phyloP scores from a whole-genome alignment of 805 yeast genomes.

The Pichia californica region DNA sequence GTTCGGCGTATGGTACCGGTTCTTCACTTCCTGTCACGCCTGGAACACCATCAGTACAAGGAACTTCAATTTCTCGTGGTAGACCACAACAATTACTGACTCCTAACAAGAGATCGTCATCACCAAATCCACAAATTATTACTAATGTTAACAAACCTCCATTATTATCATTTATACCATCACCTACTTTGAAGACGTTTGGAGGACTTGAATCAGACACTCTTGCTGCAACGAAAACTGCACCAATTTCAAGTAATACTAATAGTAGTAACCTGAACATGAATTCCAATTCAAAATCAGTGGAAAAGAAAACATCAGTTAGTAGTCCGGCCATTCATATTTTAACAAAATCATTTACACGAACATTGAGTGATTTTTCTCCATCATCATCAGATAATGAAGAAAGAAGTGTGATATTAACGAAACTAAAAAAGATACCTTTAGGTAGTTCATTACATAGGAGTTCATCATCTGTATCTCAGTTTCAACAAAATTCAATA shows the following conservation, averaged over 20 bases:
- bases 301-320: neutral
- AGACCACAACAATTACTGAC: constrained; percentile 15
- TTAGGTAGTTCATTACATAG: neutral
- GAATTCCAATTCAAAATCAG: neutral
- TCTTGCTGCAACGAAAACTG: too few relatives aligned
- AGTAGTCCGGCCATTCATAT: constrained; percentile 23
- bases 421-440: constrained; percentile 34
- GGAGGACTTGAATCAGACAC: too few relatives aligned
- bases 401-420: constrained; percentile 45
- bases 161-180: constrained; percentile 16
- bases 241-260: neutral
- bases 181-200: constrained; percentile 22
- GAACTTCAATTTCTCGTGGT: constrained; percentile 17
- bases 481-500: neutral
- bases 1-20: constrained; percentile 9
- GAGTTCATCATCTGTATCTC: constrained; percentile 1
- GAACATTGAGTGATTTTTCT: constrained; percentile 27
- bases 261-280: too few relatives aligned
- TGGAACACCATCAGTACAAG: constrained; percentile 19
- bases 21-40: constrained; percentile 17
- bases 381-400: constrained; percentile 69
- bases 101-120: constrained; percentile 26
- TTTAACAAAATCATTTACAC: constrained; percentile 18
- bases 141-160: constrained; percentile 17
- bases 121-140: constrained; percentile 22